Evolutionary conservation across 139 green algal genomes (phyloP).

Genomic region (Astrephomene gubernaculifera): DNA sequence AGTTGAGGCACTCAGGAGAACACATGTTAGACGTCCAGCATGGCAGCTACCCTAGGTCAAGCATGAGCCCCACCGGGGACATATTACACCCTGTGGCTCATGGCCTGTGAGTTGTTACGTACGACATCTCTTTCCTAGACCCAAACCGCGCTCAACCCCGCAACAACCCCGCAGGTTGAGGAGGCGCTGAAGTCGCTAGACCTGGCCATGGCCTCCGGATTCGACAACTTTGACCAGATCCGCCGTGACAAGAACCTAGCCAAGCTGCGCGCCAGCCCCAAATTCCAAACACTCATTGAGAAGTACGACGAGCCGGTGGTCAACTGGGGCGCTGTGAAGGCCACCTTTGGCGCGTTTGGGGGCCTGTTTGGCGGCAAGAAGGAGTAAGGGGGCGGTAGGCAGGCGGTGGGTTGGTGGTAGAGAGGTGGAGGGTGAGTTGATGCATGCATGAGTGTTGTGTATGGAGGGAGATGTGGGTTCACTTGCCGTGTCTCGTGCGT

Average conservation of each 20-base stretch:
- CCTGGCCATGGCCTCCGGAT: constrained; percentile 84
- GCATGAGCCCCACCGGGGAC: no score
- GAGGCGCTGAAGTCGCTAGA: constrained; percentile 88
- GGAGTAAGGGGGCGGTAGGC: not conserved
- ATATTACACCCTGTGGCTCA: no score
- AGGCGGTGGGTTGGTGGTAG: no score
- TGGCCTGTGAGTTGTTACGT: no score
- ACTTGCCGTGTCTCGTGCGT: no score
- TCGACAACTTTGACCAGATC: constrained; percentile 94
- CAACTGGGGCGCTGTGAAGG: constrained; percentile 88
- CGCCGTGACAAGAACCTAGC: constrained; percentile 92
- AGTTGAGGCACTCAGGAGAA: no score
- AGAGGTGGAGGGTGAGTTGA: not conserved
- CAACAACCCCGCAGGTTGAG: constrained; percentile 74
- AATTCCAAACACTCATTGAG: constrained; percentile 84
- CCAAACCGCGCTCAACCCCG: not conserved
- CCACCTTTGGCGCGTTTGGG: constrained; percentile 65
- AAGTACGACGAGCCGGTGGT: constrained; percentile 95
- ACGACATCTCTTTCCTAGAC: not conserved
- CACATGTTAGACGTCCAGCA: no score
- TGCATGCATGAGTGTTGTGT: no score
- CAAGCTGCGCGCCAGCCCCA: constrained; percentile 72
- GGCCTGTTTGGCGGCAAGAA: constrained; percentile 53
- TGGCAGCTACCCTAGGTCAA: no score
- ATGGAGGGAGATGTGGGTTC: no score